Percentiles rank a stretch among this genome's conserved stretches.
Evolutionary conservation across 257 asterid genomes (phyloP).

Genomic region (Petunia axillaris): DNA sequence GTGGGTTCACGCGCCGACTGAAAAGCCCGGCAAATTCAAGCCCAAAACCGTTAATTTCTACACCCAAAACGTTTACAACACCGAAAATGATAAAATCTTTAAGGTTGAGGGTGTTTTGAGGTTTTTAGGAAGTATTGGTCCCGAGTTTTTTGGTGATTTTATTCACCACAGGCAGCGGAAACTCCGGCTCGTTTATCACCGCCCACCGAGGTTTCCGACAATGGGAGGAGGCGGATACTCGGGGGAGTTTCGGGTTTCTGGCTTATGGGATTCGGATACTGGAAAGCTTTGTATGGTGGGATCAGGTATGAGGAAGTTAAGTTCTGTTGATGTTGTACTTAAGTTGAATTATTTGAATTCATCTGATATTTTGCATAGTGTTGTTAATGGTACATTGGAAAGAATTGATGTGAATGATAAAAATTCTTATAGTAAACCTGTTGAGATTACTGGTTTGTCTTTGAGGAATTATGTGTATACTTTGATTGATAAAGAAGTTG

Average conservation of each 20-base stretch:
- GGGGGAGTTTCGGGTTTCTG: conserved; percentile 45
- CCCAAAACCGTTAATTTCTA: conserved; percentile 46
- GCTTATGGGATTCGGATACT: conserved; percentile 74
- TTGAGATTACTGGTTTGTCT: conserved; percentile 61
- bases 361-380: conserved; percentile 61
- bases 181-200: conserved; percentile 55
- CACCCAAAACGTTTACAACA: conserved; percentile 45
- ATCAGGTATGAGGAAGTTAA: conserved; percentile 48
- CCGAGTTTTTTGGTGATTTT: conserved; percentile 36
- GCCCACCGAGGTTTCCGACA: conserved; percentile 69
- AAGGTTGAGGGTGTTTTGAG: conserved; percentile 54
- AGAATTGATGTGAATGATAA: conserved; percentile 34
- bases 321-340: conserved; percentile 53
- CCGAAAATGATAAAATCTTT: conserved; percentile 55
- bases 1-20: conserved; percentile 36
- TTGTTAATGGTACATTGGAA: conserved; percentile 75
- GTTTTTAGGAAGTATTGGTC: conserved; percentile 5
- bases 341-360: conserved; percentile 78
- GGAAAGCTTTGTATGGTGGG: conserved; percentile 91
- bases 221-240: conserved; percentile 31
- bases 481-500: conserved; percentile 63
- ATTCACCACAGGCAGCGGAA: conserved; percentile 58
- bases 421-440: conserved; percentile 33
- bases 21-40: conserved; percentile 24
- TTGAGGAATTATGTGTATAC: conserved; percentile 68